phyloP scores from a whole-genome alignment of 2,329 filamentous ascomycete species.

The Arthroderma sp. region DNA sequence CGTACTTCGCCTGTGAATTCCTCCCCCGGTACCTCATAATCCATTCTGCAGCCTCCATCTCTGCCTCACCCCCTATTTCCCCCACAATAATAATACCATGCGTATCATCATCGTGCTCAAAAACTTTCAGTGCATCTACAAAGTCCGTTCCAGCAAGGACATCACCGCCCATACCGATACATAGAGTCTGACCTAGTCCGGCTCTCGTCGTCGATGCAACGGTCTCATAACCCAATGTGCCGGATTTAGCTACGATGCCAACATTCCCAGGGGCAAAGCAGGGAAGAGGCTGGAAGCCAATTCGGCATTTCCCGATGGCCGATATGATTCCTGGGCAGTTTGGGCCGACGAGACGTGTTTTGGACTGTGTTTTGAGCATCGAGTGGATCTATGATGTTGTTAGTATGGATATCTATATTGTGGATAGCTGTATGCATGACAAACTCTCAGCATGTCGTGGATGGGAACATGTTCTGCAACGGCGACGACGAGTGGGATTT shows the following conservation, averaged over 20 bases:
- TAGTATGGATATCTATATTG: not conserved
- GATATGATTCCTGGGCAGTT: conserved; percentile 73
- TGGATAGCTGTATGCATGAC: not conserved
- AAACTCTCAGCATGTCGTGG: conserved; percentile 61
- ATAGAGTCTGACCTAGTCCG: conserved; percentile 65
- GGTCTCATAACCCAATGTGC: conserved; percentile 68
- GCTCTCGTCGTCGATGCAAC: conserved; percentile 61
- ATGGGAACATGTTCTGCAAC: conserved; percentile 71
- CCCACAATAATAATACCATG: conserved; percentile 61
- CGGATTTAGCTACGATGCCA: conserved; percentile 68
- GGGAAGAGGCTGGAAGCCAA: conserved; percentile 65
- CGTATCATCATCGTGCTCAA: conserved; percentile 55
- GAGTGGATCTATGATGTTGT: conserved; percentile 45
- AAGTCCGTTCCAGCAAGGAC: conserved; percentile 62
- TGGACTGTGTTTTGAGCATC: conserved; percentile 58
- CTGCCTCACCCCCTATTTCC: conserved; percentile 58
- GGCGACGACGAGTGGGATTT: conserved; percentile 64
- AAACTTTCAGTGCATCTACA: conserved; percentile 55
- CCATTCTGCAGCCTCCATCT: conserved; percentile 62
- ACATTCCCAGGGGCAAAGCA: conserved; percentile 59
- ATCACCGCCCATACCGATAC: conserved; percentile 68
- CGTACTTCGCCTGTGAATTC: conserved; percentile 50
- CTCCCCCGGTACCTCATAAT: conserved; percentile 53
- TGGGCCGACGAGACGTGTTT: conserved; percentile 62
- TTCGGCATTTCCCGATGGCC: conserved; percentile 55